phyloP scores from a whole-genome alignment of 2,329 filamentous ascomycete genomes.

The Lasiodiplodia sp. region DNA sequence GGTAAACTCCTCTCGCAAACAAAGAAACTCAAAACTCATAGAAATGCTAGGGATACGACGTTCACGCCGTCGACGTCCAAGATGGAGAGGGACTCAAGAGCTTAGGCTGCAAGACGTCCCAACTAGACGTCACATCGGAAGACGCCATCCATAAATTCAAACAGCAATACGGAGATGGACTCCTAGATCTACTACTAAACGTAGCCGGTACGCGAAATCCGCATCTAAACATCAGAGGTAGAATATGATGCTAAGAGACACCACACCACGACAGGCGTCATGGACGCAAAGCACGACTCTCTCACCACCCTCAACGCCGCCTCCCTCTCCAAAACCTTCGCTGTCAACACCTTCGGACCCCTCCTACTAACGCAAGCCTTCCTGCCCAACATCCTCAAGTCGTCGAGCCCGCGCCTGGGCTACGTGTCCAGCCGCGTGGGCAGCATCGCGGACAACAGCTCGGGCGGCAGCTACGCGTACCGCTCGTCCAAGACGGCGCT shows the following conservation, averaged over 20 bases:
- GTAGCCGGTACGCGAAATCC: conserved; percentile 39
- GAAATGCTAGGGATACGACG: conserved; percentile 39
- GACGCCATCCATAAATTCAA: conserved; percentile 45
- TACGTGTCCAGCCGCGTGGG: conserved; percentile 55
- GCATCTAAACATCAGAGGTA: background rate
- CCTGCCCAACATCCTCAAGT: conserved; percentile 49
- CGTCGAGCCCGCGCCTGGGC: conserved; percentile 44
- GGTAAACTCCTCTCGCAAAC: conserved; percentile 29
- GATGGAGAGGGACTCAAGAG: conserved; percentile 42
- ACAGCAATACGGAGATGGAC: conserved; percentile 39
- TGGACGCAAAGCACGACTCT: conserved; percentile 43
- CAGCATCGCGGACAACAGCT: conserved; percentile 52
- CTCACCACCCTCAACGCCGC: conserved; percentile 41
- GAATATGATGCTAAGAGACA: background rate
- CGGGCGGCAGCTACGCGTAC: conserved; percentile 54
- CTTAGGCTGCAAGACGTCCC: conserved; percentile 41
- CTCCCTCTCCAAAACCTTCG: conserved; percentile 48
- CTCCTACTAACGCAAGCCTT: conserved; percentile 55
- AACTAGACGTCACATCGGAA: conserved; percentile 45
- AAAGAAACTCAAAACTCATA: conserved; percentile 8
- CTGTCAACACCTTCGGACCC: conserved; percentile 55
- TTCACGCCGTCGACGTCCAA: conserved; percentile 42
- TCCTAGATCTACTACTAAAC: conserved; percentile 49
- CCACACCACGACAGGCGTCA: conserved; percentile 39
- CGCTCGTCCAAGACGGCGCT: conserved; percentile 54